Conservation (phyloP, 768 basidiomycete genomes). For the Pholiota microspora region DNA sequence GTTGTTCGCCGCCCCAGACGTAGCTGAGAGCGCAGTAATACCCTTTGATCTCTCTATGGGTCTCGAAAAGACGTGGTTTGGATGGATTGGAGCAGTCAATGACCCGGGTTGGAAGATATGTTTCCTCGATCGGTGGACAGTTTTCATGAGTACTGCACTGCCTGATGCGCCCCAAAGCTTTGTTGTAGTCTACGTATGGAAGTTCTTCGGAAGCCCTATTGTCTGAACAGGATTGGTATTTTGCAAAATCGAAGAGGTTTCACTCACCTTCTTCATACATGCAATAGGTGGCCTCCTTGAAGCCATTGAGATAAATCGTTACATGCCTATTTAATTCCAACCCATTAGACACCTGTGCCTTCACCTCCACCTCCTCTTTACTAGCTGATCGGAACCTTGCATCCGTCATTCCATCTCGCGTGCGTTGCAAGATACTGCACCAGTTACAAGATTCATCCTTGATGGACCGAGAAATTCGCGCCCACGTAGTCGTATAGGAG, state of each 20-base stretch:
- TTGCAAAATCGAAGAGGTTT: background rate
- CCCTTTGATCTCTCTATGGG: background rate
- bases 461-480: background rate
- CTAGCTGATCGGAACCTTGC: background rate
- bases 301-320: background rate
- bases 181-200: conserved; percentile 6
- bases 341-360: background rate
- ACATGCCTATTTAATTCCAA: background rate
- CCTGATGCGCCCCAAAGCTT: conserved; percentile 3
- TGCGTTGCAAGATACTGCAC: conserved; percentile 2
- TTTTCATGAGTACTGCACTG: conserved; percentile 9
- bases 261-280: no score
- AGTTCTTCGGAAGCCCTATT: conserved; percentile 3
- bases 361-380: background rate
- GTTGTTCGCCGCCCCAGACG: conserved; percentile 3
- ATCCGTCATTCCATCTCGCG: conserved; percentile 2
- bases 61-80: conserved; percentile 5
- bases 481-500: background rate
- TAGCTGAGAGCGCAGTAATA: conserved; percentile 7
- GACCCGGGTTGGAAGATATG: conserved; percentile 6
- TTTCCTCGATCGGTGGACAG: conserved; percentile 3
- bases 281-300: background rate
- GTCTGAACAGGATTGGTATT: background rate
- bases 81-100: conserved; percentile 3
- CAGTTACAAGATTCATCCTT: conserved; percentile 1